phyloP scores from a whole-genome alignment of 345 rosid genomes.

The Gynandropsis gynandra region DNA sequence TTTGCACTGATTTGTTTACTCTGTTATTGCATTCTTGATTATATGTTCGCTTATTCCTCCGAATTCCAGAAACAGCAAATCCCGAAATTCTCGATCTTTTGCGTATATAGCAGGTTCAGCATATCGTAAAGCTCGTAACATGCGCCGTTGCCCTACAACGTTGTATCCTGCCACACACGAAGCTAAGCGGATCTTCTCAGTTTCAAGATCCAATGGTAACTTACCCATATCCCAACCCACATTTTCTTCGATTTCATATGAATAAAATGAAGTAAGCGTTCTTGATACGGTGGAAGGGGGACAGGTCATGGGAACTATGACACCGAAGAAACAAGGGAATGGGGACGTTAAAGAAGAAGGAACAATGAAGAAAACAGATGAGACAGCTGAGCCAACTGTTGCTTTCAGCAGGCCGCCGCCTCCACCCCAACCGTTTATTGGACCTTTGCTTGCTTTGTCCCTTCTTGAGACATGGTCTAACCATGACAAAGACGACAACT shows the following conservation, averaged over 20 bases:
- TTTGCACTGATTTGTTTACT: no score
- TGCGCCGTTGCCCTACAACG: slow-evolving; percentile 17
- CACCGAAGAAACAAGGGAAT: slow-evolving; percentile 34
- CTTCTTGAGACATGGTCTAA: slow-evolving; percentile 41
- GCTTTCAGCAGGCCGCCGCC: slow-evolving; percentile 57
- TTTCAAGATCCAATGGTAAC: slow-evolving; percentile 36
- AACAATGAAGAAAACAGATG: slow-evolving; percentile 14
- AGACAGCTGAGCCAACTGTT: slow-evolving; percentile 37
- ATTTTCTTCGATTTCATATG: neutral
- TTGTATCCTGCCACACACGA: slow-evolving; percentile 25
- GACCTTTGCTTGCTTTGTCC: slow-evolving; percentile 48
- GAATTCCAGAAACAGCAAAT: no score
- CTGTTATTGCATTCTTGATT: no score
- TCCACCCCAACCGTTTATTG: slow-evolving; percentile 39
- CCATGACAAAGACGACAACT: slow-evolving; percentile 36
- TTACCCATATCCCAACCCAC: neutral
- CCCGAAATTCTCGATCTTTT: no score
- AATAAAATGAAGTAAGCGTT: neutral
- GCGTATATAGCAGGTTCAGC: slow-evolving; percentile 20
- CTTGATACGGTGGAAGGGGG: slow-evolving; percentile 3
- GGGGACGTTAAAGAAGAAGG: slow-evolving; percentile 17
- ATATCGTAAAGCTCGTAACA: neutral
- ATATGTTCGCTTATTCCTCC: no score
- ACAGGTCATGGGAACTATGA: slow-evolving; percentile 29
- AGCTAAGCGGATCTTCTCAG: slow-evolving; percentile 26